Conservation (phyloP, 768 basidiomycete species). For the Russula compacta region DNA sequence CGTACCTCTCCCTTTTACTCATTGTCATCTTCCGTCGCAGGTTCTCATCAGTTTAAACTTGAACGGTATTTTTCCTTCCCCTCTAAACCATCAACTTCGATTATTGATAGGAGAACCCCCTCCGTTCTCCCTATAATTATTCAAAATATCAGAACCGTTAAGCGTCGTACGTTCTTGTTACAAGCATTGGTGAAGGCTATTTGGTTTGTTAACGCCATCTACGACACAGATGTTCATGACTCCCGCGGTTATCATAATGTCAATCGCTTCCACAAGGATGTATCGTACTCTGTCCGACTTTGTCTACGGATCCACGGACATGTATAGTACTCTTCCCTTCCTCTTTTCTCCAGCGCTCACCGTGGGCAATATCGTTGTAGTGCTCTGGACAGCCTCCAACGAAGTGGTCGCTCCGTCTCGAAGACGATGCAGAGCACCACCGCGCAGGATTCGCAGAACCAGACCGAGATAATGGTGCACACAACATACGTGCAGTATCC, state of each 20-base stretch:
- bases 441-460: not conserved
- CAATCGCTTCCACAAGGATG: conserved; percentile 2
- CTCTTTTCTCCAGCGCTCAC: not conserved
- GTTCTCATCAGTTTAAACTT: not conserved
- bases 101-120: not conserved
- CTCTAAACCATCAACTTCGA: not conserved
- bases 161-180: not conserved
- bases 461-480: not conserved
- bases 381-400: not conserved
- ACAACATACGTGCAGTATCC: not conserved
- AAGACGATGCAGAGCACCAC: too few species aligned
- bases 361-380: not conserved
- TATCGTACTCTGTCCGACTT: not conserved
- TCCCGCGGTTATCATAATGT: not conserved
- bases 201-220: not conserved
- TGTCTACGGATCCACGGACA: not conserved
- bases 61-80: not conserved
- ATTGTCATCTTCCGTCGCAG: not conserved
- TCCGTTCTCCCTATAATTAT: not conserved
- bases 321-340: not conserved
- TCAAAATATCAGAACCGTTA: not conserved
- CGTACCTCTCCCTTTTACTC: not conserved
- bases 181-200: not conserved
- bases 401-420: not conserved
- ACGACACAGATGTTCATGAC: not conserved